Conservation (phyloP, 768 basidiomycete genomes). For the Amanita subjunquillea region DNA sequence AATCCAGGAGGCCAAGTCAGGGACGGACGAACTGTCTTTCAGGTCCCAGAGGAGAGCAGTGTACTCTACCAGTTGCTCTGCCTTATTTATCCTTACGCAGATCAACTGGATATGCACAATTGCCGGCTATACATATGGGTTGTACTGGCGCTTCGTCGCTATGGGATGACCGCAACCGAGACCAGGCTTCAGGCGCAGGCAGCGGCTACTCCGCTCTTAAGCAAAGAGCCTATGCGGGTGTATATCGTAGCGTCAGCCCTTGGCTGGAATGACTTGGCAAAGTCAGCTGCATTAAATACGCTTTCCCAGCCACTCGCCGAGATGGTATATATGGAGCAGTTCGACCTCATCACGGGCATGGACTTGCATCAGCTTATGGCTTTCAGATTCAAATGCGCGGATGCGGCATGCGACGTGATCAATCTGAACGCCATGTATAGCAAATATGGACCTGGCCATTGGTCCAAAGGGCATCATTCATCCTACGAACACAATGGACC, state of each 20-base stretch:
- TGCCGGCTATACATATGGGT: not conserved
- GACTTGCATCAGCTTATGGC: not conserved
- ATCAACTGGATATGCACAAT: not conserved
- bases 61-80: not conserved
- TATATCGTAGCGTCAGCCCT: not conserved
- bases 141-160: not conserved
- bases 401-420: not conserved
- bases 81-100: not conserved
- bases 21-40: not conserved
- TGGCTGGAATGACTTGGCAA: not conserved
- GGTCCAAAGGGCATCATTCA: not conserved
- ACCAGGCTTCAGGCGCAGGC: not conserved
- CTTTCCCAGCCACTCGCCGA: not conserved
- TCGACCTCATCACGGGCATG: not conserved
- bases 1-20: not conserved
- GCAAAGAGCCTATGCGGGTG: not conserved
- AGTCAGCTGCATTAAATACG: constrained; percentile 1
- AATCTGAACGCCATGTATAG: not conserved
- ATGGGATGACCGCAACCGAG: not conserved
- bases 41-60: not conserved
- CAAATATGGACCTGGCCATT: not conserved
- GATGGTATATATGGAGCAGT: not conserved
- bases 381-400: constrained; percentile 1
- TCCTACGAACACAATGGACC: not conserved
- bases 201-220: not conserved